Evolutionary conservation across 495 filamentous ascomycete species (phyloP).

Genomic region (Penicillium daleae): DNA sequence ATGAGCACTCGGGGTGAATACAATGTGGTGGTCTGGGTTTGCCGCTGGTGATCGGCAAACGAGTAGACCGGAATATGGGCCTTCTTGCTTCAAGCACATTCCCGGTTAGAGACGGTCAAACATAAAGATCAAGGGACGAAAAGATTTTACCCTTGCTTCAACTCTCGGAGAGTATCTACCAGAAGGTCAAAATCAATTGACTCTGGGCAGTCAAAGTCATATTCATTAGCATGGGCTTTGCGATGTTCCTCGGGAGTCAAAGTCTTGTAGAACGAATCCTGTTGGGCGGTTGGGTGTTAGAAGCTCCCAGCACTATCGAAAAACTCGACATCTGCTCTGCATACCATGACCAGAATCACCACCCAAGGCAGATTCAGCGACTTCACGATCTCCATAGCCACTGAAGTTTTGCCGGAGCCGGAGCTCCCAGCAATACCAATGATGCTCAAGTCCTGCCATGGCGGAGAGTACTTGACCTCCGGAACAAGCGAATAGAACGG

Average conservation of each 20-base stretch:
- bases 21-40: slow-evolving; percentile 77
- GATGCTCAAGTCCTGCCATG: slow-evolving; percentile 92
- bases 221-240: slow-evolving; percentile 84
- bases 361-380: slow-evolving; percentile 95
- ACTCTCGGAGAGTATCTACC: slow-evolving; percentile 75
- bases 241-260: slow-evolving; percentile 72
- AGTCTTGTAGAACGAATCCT: slow-evolving; percentile 97
- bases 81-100: slow-evolving; percentile 67
- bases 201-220: slow-evolving; percentile 92
- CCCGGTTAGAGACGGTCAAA: slow-evolving; percentile 16
- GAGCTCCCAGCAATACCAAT: slow-evolving; percentile 96
- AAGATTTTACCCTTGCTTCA: slow-evolving; percentile 86
- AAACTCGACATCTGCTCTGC: slow-evolving; percentile 14
- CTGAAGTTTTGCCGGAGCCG: slow-evolving; percentile 95
- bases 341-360: slow-evolving; percentile 93
- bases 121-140: neutral
- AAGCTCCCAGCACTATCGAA: slow-evolving; percentile 11
- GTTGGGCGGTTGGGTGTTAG: slow-evolving; percentile 27
- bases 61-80: slow-evolving; percentile 94
- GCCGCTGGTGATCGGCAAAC: slow-evolving; percentile 86
- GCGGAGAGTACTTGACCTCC: slow-evolving; percentile 79
- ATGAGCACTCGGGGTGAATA: slow-evolving; percentile 97
- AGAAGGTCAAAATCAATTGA: slow-evolving; percentile 94
- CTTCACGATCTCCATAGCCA: slow-evolving; percentile 88
- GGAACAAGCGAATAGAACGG: slow-evolving; percentile 48